A percentile compares a stretch with the other conserved stretches of the same genome.
Conservation (phyloP, 192 early-diverging fungal species). For the Hyaloraphidium curvatum region DNA sequence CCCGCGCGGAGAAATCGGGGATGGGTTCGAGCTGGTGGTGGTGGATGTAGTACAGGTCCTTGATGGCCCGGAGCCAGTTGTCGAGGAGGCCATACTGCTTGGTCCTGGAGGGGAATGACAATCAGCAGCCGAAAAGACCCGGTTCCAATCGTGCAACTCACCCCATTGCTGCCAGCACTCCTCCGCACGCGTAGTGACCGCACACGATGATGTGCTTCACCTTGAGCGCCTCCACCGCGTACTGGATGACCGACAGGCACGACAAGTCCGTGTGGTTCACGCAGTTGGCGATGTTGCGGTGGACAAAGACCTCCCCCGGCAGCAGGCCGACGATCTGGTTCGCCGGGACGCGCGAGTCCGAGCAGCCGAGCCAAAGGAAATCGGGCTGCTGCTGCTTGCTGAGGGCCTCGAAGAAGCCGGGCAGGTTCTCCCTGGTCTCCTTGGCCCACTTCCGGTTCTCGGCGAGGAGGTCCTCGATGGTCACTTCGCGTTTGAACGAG, state of each 20-base stretch:
- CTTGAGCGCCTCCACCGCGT: slow-evolving; percentile 75
- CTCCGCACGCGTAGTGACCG: slow-evolving; percentile 28
- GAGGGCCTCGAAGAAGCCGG: slow-evolving; percentile 51
- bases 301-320: slow-evolving; percentile 84
- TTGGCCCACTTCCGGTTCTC: slow-evolving; percentile 21
- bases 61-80: slow-evolving; percentile 76
- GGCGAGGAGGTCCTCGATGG: slow-evolving; percentile 14
- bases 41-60: slow-evolving; percentile 55
- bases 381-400: slow-evolving; percentile 38
- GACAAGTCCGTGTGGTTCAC: slow-evolving; percentile 65
- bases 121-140: neutral
- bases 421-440: slow-evolving; percentile 21
- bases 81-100: slow-evolving; percentile 60
- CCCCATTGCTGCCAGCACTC: slow-evolving; percentile 16
- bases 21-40: slow-evolving; percentile 22
- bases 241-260: slow-evolving; percentile 71
- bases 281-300: slow-evolving; percentile 94
- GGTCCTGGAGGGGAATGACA: slow-evolving; percentile 8
- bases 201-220: slow-evolving; percentile 90
- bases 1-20: slow-evolving; percentile 8
- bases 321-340: slow-evolving; percentile 40
- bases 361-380: slow-evolving; percentile 38
- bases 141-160: neutral
- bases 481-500: slow-evolving; percentile 3
- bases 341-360: slow-evolving; percentile 81